Conservation (phyloP, 352 stramenopile genomes). For the Phytophthora fragariaefolia region DNA sequence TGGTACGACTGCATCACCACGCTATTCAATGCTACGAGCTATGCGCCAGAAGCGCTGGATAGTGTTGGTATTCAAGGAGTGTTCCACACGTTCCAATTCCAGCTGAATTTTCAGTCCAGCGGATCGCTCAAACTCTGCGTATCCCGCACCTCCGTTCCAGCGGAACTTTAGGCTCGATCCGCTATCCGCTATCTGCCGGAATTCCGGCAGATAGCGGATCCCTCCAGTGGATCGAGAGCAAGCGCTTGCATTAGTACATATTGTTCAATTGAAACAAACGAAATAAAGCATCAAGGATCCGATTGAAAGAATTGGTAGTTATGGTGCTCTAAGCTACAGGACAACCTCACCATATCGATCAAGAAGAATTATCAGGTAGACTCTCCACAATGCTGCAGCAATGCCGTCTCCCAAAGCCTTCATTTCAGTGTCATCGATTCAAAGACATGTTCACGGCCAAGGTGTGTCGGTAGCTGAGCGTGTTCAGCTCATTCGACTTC, state of each 20-base stretch:
- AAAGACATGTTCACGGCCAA: neutral
- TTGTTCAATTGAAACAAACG: neutral
- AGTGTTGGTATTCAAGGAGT: no score
- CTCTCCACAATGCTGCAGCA: neutral
- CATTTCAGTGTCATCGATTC: neutral
- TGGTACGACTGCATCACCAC: no score
- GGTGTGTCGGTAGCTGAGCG: neutral
- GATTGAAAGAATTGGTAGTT: neutral
- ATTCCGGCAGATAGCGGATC: no score
- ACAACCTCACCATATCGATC: neutral
- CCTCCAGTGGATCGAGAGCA: neutral
- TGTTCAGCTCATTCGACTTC: neutral
- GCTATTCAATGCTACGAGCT: no score
- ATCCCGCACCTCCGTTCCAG: no score
- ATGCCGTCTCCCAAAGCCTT: neutral
- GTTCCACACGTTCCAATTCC: no score
- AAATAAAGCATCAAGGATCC: neutral
- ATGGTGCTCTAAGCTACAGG: neutral
- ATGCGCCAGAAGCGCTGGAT: no score
- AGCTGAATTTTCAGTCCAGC: no score
- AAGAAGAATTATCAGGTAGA: neutral
- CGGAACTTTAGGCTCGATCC: no score
- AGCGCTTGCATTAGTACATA: neutral
- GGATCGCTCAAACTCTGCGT: no score
- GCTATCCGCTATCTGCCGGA: no score